Base-by-base conservation (phyloP, 805 yeast genomes). In the Starmerella bombi region DNA sequence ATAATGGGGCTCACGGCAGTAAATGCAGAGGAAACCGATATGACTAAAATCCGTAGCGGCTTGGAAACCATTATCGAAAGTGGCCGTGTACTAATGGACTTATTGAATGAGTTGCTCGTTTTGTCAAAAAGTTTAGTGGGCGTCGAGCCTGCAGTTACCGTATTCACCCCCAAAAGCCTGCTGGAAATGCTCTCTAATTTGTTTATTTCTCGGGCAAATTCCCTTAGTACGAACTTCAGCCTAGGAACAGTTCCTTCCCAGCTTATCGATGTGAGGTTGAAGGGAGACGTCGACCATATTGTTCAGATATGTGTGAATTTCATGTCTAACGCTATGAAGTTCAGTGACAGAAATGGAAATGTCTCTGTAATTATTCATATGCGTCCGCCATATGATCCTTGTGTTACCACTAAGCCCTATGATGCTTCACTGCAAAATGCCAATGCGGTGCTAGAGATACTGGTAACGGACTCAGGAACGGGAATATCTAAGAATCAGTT, bases 1-100 rank as follows among this genome's bases (percentile, higher is more conserved):
- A 91, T 91, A 32, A 64, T 91, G 46, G 98, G 98, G 43, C 83
- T 91, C 93, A 81, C 97, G 0, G 79, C 94, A 2, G 82, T 88
- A 40, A 88, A 95, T 3, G 76, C 84, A 77, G 91, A 81, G 20
- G 97, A 91, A 56, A 66, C 65, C 15, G 91, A 84, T 50, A 65
- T 69, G 4, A 59, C 65, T 9, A 76, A 77, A 49, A 75, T 85
- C 15, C 77, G 79, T 50, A 77, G 76, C 41, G 77, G 86, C 8
- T 63, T 86, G 49, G 78, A 78, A 48, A 67, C 86, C 43, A 88
- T 88, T 42, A 82, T 83, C 57, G 72, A 94, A 54, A 79, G 93
- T n/a, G 97, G 97, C 23, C 95, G 86, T 56, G 63, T 91, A 32
- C 64, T 91, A 38, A 62, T 91, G 53, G 95, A 85, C 60, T 79